Conservation (phyloP, 2,329 filamentous ascomycete genomes). For the Hymenoscyphus fraxineus region DNA sequence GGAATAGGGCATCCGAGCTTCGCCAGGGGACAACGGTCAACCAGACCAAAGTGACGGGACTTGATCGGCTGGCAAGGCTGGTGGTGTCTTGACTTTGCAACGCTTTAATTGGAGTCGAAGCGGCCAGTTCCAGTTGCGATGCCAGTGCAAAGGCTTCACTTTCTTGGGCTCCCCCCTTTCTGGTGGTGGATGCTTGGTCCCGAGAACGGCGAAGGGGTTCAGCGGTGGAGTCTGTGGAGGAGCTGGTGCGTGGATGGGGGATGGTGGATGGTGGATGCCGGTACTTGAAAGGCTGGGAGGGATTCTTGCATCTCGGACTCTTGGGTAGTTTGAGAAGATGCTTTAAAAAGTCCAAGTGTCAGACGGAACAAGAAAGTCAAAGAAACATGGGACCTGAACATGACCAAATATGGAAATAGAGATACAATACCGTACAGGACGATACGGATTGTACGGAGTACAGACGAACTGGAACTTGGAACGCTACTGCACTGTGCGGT, state of each 20-base stretch:
- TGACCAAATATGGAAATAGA: background rate
- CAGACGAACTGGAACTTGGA: background rate
- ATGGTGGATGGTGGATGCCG: constrained; percentile 5
- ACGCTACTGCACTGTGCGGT: background rate
- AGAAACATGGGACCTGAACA: background rate
- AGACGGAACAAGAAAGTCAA: constrained; percentile 1
- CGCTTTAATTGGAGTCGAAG: background rate
- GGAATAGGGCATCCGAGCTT: background rate
- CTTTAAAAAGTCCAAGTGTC: background rate
- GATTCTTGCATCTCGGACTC: background rate
- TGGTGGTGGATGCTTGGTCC: constrained; percentile 1
- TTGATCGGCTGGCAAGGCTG: background rate
- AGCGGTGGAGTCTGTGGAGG: background rate
- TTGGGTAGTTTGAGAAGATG: background rate
- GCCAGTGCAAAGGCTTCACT: background rate
- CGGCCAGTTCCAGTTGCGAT: background rate
- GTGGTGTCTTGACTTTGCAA: background rate
- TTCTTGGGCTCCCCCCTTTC: no score
- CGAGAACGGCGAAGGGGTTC: background rate
- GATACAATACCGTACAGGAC: background rate
- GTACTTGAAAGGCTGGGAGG: constrained; percentile 5
- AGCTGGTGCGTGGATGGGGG: background rate
- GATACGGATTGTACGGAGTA: no score
- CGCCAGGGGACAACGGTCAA: background rate
- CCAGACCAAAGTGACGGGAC: background rate